These are phyloP conservation scores for Backusella westeae DNA, from an alignment of 192 early-diverging fungal genomes.

Conservation along the genomic window DNA sequence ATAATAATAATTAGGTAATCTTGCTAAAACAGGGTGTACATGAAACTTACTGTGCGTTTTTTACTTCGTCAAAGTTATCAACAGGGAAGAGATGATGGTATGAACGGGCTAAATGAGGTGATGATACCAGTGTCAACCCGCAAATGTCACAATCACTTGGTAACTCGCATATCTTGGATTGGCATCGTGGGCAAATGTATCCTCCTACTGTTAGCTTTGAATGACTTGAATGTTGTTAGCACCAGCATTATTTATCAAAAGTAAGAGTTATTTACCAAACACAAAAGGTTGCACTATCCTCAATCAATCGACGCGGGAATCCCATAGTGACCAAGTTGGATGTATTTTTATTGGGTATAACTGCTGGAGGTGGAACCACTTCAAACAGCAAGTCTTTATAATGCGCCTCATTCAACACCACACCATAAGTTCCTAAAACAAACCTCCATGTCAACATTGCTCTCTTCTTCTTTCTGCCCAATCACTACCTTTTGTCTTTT, in stretches of 20 bases:
- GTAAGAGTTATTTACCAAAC: conserved; percentile 55
- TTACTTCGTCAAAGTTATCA: conserved; percentile 73
- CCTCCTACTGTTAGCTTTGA: conserved; percentile 67
- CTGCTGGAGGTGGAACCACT: conserved; percentile 83
- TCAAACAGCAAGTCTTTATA: conserved; percentile 84
- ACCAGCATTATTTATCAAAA: background rate
- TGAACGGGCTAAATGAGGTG: conserved; percentile 86
- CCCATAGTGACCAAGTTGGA: conserved; percentile 90
- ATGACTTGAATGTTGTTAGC: conserved; percentile 44
- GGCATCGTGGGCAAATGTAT: conserved; percentile 85
- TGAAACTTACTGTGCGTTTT: conserved; percentile 40
- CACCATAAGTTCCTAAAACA: conserved; percentile 69
- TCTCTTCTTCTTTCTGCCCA: background rate
- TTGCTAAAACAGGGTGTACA: conserved; percentile 18
- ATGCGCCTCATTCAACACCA: conserved; percentile 81
- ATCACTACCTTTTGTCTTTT: conserved; percentile 67
- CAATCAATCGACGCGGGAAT: conserved; percentile 66
- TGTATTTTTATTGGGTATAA: conserved; percentile 52
- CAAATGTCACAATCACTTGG: conserved; percentile 94
- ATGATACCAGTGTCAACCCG: conserved; percentile 81
- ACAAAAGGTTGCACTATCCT: conserved; percentile 64
- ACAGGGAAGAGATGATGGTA: conserved; percentile 96
- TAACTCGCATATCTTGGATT: conserved; percentile 78
- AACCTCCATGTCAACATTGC: background rate
- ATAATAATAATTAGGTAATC: background rate